Evolutionary conservation across 495 filamentous ascomycete species (phyloP).

Genomic region (Lepraria neglecta): DNA sequence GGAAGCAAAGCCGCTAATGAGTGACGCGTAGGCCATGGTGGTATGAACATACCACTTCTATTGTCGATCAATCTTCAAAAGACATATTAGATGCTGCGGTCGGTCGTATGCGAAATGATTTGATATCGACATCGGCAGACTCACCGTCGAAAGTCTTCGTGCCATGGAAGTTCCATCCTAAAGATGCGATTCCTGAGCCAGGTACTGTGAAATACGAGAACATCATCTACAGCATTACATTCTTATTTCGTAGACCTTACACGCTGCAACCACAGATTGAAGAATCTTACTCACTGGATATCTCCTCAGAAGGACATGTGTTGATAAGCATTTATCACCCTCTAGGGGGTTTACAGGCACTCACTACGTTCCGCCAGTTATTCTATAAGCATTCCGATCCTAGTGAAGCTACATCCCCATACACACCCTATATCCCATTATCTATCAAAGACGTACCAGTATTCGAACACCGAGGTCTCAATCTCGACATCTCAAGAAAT

Average conservation of each 20-base stretch:
- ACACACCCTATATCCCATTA: slow-evolving; percentile 22
- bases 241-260: slow-evolving; percentile 53
- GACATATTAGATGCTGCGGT: slow-evolving; percentile 33
- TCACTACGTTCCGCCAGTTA: slow-evolving; percentile 68
- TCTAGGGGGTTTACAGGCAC: slow-evolving; percentile 58
- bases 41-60: not conserved
- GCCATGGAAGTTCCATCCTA: slow-evolving; percentile 69
- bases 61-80: not conserved
- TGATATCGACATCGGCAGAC: slow-evolving; percentile 40
- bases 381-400: slow-evolving; percentile 59
- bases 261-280: slow-evolving; percentile 54
- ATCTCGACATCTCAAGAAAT: slow-evolving; percentile 63
- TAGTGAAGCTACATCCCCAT: not conserved
- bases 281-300: slow-evolving; percentile 62
- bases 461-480: slow-evolving; percentile 65
- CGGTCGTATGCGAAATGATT: slow-evolving; percentile 31
- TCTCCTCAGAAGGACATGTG: slow-evolving; percentile 48
- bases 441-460: slow-evolving; percentile 40
- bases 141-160: slow-evolving; percentile 52
- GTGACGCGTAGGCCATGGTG: not conserved
- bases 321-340: slow-evolving; percentile 57
- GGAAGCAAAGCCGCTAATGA: not conserved
- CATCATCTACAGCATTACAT: slow-evolving; percentile 49
- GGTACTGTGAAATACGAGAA: slow-evolving; percentile 34
- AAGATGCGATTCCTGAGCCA: slow-evolving; percentile 57